Evolutionary conservation across 2,329 filamentous ascomycete species (phyloP).

Genomic region (Trichoderma cornu-damae): DNA sequence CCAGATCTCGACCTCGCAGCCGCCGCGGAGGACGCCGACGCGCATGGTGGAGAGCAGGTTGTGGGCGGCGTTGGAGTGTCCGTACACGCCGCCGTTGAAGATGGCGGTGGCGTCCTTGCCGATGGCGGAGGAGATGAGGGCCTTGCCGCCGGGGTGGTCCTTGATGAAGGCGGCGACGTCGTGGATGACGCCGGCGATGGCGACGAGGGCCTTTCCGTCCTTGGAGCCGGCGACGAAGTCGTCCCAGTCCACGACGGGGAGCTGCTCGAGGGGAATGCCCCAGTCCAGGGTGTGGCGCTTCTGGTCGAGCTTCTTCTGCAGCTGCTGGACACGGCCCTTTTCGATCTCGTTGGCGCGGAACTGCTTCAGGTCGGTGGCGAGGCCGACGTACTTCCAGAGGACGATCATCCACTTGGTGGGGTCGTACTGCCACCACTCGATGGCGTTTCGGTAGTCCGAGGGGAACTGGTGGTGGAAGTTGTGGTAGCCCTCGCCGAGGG

Average conservation of each 20-base stretch:
- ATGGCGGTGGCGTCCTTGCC: conserved; percentile 86
- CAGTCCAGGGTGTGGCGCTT: conserved; percentile 78
- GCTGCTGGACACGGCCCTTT: conserved; percentile 82
- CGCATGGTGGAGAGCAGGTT: conserved; percentile 85
- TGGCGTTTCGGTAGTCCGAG: conserved; percentile 87
- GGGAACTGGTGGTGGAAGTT: conserved; percentile 97
- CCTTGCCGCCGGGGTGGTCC: conserved; percentile 85
- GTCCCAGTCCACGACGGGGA: conserved; percentile 82
- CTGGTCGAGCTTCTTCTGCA: conserved; percentile 89
- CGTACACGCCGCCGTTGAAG: conserved; percentile 88
- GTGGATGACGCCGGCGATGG: conserved; percentile 79
- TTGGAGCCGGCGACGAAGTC: conserved; percentile 74
- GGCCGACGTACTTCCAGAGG: conserved; percentile 75
- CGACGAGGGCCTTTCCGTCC: conserved; percentile 68
- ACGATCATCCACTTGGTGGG: conserved; percentile 89
- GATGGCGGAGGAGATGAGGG: conserved; percentile 74
- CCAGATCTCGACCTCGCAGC: conserved; percentile 89
- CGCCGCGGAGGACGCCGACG: conserved; percentile 78
- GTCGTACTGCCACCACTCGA: conserved; percentile 87
- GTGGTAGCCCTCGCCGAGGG: conserved; percentile 85
- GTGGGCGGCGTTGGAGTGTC: conserved; percentile 85
- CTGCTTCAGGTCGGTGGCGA: conserved; percentile 83
- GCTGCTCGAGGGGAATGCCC: conserved; percentile 78
- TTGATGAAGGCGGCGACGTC: conserved; percentile 81
- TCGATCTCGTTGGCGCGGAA: conserved; percentile 91